Conservation (phyloP, 495 filamentous ascomycete species). For the Penicillium robsamsonii region DNA sequence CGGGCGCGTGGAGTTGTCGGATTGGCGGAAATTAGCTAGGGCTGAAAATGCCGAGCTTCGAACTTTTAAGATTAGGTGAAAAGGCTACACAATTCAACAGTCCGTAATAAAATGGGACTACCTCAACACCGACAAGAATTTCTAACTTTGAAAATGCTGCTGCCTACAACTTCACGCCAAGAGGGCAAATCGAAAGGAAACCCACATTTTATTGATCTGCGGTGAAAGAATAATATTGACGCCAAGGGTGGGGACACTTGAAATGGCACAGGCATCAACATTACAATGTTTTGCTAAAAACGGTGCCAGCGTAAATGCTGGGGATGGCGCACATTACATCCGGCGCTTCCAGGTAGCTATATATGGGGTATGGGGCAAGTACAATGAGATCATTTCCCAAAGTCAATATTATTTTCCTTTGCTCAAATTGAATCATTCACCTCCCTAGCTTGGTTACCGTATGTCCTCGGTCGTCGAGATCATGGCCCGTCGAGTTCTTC, state of each 20-base stretch:
- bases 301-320: background rate
- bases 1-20: background rate
- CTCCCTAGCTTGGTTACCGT: slow-evolving; percentile 1
- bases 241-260: slow-evolving; percentile 11
- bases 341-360: slow-evolving; percentile 4
- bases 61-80: background rate
- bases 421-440: background rate
- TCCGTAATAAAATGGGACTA: no score
- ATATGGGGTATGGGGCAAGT: background rate
- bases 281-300: background rate
- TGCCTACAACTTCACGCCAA: slow-evolving; percentile 3
- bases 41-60: background rate
- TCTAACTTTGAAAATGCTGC: no score
- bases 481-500: slow-evolving; percentile 36
- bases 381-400: slow-evolving; percentile 5
- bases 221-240: background rate
- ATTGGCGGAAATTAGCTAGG: slow-evolving; percentile 1
- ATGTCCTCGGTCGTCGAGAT: slow-evolving; percentile 25
- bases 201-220: background rate
- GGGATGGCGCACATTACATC: slow-evolving; percentile 3
- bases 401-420: background rate
- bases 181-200: background rate
- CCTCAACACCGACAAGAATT: no score
- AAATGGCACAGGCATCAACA: slow-evolving; percentile 14
- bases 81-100: background rate